These are phyloP conservation scores for Nepenthes mirabilis DNA, from an alignment of 148 eudicot genomes.

Conservation along the genomic window DNA sequence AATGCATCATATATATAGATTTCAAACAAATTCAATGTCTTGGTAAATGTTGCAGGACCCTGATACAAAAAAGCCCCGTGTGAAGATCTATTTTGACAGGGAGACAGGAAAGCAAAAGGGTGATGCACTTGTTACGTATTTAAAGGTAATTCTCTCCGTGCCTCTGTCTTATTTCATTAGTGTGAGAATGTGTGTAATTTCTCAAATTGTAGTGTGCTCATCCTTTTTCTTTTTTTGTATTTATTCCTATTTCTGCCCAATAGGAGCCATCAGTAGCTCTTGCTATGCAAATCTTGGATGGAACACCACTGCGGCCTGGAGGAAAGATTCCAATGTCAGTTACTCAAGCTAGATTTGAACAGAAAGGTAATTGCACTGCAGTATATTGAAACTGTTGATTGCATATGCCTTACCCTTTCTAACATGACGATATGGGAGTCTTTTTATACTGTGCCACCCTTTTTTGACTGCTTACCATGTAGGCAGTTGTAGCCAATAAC, in stretches of 20 bases:
- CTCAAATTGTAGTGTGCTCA: background rate
- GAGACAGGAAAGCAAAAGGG: slow-evolving; percentile 90
- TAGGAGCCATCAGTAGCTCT: slow-evolving; percentile 96
- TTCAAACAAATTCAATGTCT: background rate
- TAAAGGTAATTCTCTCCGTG: slow-evolving; percentile 47
- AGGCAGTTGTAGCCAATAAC: background rate
- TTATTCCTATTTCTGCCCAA: slow-evolving; percentile 6
- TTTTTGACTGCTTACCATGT: no score
- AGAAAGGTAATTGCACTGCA: slow-evolving; percentile 53
- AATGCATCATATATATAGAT: background rate
- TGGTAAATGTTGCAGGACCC: slow-evolving; percentile 47
- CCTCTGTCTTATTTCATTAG: background rate
- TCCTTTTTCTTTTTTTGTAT: background rate
- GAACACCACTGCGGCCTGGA: slow-evolving; percentile 76
- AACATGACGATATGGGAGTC: no score
- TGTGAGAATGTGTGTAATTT: background rate
- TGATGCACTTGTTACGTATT: slow-evolving; percentile 85
- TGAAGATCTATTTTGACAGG: slow-evolving; percentile 86
- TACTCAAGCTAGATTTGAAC: slow-evolving; percentile 83
- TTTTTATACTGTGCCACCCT: no score
- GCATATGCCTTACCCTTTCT: no score
- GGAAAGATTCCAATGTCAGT: slow-evolving; percentile 72
- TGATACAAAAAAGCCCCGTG: slow-evolving; percentile 88
- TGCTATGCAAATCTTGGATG: slow-evolving; percentile 81
- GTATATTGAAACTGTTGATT: background rate